Percentiles rank a stretch among this genome's conserved stretches.
Conservation (phyloP, 2,329 filamentous ascomycete species). For the Trichoderma aggressivum region DNA sequence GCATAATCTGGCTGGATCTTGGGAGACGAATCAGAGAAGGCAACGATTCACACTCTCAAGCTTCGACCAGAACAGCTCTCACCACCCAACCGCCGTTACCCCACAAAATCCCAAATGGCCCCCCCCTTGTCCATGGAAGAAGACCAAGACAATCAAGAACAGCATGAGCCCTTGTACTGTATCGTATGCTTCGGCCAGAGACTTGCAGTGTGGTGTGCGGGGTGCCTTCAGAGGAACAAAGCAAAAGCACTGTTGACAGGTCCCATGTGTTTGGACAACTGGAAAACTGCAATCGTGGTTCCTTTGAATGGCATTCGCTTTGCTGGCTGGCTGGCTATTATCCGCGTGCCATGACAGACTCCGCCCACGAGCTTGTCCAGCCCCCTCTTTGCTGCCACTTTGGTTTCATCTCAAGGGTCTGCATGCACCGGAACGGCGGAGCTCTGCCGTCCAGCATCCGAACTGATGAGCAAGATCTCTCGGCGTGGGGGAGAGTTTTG, state of each 20-base stretch:
- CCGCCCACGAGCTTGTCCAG: neutral
- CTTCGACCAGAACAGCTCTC: neutral
- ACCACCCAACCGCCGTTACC: neutral
- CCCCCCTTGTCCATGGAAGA: neutral
- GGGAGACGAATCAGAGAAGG: conserved; percentile 2
- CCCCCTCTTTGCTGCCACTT: neutral
- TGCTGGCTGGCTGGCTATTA: neutral
- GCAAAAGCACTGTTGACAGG: neutral
- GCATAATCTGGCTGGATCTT: neutral
- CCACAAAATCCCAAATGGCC: neutral
- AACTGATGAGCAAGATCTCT: conserved; percentile 11
- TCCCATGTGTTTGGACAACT: neutral
- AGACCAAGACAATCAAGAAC: neutral
- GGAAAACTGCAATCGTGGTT: neutral
- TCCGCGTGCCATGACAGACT: neutral
- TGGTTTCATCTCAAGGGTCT: neutral
- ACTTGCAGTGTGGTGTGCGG: neutral
- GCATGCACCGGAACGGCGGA: conserved; percentile 10
- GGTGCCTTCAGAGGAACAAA: neutral
- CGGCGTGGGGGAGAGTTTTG: conserved; percentile 5
- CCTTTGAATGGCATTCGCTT: neutral
- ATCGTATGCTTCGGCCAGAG: neutral
- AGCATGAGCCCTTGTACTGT: neutral
- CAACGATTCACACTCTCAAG: neutral
- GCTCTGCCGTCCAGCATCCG: neutral